Percentiles rank a stretch among this genome's conserved stretches.
Conservation (phyloP, 768 basidiomycete genomes). For the Lentinula edodes region DNA sequence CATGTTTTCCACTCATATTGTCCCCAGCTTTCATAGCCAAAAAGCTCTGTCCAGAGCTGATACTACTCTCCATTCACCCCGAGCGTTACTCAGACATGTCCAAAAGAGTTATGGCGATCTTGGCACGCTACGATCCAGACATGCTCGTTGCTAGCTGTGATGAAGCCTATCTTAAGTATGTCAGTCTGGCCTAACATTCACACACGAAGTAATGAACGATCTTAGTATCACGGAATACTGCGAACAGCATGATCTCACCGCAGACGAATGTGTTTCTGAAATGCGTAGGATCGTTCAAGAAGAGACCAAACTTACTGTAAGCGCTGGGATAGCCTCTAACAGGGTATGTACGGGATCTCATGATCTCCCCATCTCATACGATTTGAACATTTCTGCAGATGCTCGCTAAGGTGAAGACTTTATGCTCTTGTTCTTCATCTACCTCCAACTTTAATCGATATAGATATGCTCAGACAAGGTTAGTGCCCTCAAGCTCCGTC, state of each 20-base stretch:
- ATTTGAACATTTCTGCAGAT: slow-evolving; percentile 41
- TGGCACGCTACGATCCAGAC: slow-evolving; percentile 66
- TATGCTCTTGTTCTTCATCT: not conserved
- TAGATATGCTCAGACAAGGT: slow-evolving; percentile 55
- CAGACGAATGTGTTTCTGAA: slow-evolving; percentile 71
- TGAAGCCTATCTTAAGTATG: slow-evolving; percentile 88
- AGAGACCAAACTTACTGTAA: slow-evolving; percentile 85
- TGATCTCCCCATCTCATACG: slow-evolving; percentile 6
- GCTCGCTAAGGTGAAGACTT: slow-evolving; percentile 73
- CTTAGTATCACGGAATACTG: slow-evolving; percentile 82
- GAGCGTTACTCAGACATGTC: slow-evolving; percentile 68
- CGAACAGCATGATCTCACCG: slow-evolving; percentile 51
- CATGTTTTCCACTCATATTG: not conserved
- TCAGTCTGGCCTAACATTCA: slow-evolving; percentile 6
- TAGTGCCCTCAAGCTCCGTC: not conserved
- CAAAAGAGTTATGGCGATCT: slow-evolving; percentile 61
- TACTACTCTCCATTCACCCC: slow-evolving; percentile 38
- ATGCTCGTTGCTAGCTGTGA: slow-evolving; percentile 79
- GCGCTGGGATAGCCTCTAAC: slow-evolving; percentile 94
- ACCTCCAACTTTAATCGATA: not conserved
- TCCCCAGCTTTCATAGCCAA: slow-evolving; percentile 79
- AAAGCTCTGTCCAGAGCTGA: slow-evolving; percentile 88
- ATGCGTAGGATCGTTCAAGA: slow-evolving; percentile 69
- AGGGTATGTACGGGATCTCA: slow-evolving; percentile 51
- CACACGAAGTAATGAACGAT: not conserved